Evolutionary conservation across 805 yeast species (phyloP).

Genomic region (Suhomyces vadensis): DNA sequence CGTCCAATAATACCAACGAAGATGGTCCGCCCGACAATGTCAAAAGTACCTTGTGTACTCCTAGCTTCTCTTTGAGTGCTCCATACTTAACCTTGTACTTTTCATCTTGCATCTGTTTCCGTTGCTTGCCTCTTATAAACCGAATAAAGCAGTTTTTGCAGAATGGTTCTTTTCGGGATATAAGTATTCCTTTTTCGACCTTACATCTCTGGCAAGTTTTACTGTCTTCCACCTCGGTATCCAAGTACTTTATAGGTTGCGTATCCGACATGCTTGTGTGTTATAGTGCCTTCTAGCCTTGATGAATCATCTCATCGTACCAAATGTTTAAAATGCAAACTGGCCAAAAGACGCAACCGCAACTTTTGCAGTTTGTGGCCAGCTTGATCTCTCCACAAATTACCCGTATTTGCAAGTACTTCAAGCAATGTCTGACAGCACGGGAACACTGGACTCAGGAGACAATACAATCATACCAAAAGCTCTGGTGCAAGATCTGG

Average conservation of each 20-base stretch:
- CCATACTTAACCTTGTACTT: conserved; percentile 71
- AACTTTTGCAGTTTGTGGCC: not conserved
- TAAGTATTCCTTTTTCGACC: conserved; percentile 38
- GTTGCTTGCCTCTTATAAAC: conserved; percentile 75
- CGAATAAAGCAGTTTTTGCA: conserved; percentile 68
- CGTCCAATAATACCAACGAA: conserved; percentile 68
- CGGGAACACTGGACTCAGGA: not conserved
- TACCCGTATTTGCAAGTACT: not conserved
- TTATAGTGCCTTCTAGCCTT: not conserved
- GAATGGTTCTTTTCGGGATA: conserved; percentile 63
- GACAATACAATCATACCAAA: not conserved
- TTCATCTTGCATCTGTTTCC: conserved; percentile 74
- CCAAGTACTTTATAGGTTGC: conserved; percentile 17
- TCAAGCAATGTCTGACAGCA: not conserved
- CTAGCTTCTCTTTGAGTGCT: conserved; percentile 31
- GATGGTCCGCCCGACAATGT: conserved; percentile 68
- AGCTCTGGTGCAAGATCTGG: too few relatives aligned
- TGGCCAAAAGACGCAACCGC: not conserved
- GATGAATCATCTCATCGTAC: conserved; percentile 1
- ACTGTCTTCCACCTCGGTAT: conserved; percentile 13
- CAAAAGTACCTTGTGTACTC: conserved; percentile 50
- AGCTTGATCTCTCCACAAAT: conserved; percentile 1
- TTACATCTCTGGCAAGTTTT: conserved; percentile 53
- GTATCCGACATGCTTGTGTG: conserved; percentile 4
- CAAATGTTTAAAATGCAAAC: not conserved